Evolutionary conservation across 2,329 filamentous ascomycete species (phyloP), one percentile per base, ranked within the genome.

Genomic region (Trichoderma sp.): DNA sequence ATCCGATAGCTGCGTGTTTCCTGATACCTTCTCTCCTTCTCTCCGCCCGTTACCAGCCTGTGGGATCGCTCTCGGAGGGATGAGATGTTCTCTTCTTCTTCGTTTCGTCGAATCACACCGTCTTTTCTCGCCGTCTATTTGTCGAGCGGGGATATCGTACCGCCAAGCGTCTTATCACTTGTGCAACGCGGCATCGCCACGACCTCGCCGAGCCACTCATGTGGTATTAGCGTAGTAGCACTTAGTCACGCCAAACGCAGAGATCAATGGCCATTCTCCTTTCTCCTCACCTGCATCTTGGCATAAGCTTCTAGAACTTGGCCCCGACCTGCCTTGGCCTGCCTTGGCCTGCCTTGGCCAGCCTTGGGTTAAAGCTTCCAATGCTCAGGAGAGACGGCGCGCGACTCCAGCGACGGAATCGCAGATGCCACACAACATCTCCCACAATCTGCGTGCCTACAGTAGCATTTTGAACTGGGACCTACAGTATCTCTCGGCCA

Each of bases 121-220:
- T 64, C 34, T 64, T 53, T 59, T 54, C 12, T 52, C 10, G 27
- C 15, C 22, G 17, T 15, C n/a, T 52, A 22, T 13, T 17, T 27
- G 10, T n/a, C 25, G 22, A 42, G 60, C 27, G 48, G 60, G 25
- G 60, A 53, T 64, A 5, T 25, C 25, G 60, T 64, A 5, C 35
- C 25, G 60, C 60, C 60, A 64, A 64, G 60, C 9, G 48, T 53
- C 60, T 53, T 64, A 64, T 64, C 60, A 53, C 35, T 63, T 52
- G 15, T 48, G 37, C 39, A 45, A 32, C 7, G 13, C 7, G 25
- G 37, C 56, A 12, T 54, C 54, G 8, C 35, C 32, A 9, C 34
- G n/a, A 56, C 5, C 53, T 22, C 53, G 53, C 53, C 34, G 35
- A 29, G 53, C 54, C 17, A 32, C 19, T 12, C 27, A 8, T 29